Evolutionary conservation across 768 basidiomycete species (phyloP).

Genomic region (Lentinula boryana): DNA sequence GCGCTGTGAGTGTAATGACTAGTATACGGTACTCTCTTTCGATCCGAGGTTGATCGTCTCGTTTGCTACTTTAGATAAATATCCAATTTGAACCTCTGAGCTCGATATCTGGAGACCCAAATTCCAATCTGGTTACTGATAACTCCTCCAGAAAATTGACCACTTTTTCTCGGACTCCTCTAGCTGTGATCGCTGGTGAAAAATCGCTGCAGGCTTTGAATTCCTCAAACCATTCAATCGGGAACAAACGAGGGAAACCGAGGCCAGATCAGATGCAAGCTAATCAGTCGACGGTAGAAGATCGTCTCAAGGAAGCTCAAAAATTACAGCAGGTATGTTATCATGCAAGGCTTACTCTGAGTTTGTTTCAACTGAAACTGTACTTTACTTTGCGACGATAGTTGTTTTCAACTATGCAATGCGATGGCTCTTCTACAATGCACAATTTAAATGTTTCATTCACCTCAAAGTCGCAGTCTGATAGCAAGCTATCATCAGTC

Average conservation of each 20-base stretch:
- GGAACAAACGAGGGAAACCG: not conserved
- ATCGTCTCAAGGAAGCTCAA: not conserved
- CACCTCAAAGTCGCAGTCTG: not conserved
- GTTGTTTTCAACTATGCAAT: not conserved
- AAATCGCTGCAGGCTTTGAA: not conserved
- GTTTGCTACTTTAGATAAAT: not conserved
- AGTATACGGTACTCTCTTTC: not conserved
- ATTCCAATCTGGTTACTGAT: not conserved
- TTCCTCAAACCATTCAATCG: not conserved
- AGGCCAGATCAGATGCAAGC: not conserved
- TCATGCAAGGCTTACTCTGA: not conserved
- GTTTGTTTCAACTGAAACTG: no score
- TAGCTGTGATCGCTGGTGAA: not conserved
- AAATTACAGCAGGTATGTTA: not conserved
- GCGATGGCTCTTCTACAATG: not conserved
- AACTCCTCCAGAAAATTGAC: no score
- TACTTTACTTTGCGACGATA: not conserved
- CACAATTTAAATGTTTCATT: not conserved
- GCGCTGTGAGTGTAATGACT: not conserved
- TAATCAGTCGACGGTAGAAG: not conserved
- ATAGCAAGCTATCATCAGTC: not conserved
- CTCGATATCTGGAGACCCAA: not conserved
- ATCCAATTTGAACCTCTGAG: not conserved
- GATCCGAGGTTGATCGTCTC: not conserved
- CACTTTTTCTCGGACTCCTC: not conserved